Conservation (phyloP, 192 early-diverging fungal genomes). For the Mortierella hygrophila region DNA sequence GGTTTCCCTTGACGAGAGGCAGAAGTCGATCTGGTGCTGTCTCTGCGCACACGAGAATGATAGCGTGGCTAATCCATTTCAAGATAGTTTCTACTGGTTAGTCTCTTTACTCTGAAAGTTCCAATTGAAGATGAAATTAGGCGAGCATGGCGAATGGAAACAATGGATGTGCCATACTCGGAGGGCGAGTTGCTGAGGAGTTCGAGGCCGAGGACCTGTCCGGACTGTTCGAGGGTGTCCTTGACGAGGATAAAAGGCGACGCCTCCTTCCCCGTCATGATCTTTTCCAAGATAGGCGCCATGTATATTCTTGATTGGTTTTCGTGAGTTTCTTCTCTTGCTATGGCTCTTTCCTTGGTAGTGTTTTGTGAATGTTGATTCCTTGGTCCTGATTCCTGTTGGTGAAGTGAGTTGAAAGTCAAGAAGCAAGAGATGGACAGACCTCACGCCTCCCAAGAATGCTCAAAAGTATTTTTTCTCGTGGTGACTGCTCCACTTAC, state of each 20-base stretch:
- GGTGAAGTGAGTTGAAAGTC: too few species aligned
- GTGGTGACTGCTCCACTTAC: too few species aligned
- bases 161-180: conserved; percentile 15
- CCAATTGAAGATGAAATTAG: background rate
- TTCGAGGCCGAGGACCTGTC: conserved; percentile 36
- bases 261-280: conserved; percentile 36
- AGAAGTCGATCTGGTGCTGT: conserved; percentile 32
- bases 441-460: too few species aligned
- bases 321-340: background rate
- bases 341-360: too few species aligned
- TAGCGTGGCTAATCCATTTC: conserved; percentile 13
- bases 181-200: conserved; percentile 29
- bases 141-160: background rate
- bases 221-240: conserved; percentile 49
- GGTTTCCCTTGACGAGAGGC: conserved; percentile 22
- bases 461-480: too few species aligned
- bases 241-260: conserved; percentile 51
- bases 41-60: conserved; percentile 45
- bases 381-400: too few species aligned
- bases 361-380: too few species aligned
- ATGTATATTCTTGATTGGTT: background rate
- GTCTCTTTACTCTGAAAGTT: too few species aligned
- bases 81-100: background rate
- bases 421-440: too few species aligned
- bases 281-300: conserved; percentile 47